phyloP scores from a whole-genome alignment of 163 green algal genomes.

The Dunaliella salina region DNA sequence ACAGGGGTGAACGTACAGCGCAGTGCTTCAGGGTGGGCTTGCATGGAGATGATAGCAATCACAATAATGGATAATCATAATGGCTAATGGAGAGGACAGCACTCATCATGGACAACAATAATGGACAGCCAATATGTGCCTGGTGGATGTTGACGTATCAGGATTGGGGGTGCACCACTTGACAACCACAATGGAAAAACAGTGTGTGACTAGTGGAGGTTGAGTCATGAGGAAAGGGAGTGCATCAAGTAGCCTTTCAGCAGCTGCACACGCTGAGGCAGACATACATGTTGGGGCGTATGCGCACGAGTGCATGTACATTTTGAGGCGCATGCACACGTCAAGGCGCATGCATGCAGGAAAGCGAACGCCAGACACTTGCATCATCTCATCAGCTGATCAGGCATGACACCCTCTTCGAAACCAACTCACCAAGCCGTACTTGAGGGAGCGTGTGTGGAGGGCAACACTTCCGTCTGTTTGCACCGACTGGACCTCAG shows the following conservation, averaged over 20 bases:
- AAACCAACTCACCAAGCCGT: slow-evolving; percentile 61
- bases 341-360: not conserved
- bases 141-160: too few relatives aligned
- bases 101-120: not conserved
- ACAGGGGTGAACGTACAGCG: not conserved
- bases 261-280: not conserved
- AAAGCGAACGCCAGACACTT: not conserved
- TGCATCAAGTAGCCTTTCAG: not conserved
- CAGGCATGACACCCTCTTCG: too few relatives aligned
- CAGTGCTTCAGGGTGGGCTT: not conserved
- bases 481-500: slow-evolving; percentile 82
- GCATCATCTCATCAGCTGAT: not conserved
- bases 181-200: too few relatives aligned
- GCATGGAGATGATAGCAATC: not conserved
- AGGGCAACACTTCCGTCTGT: slow-evolving; percentile 72
- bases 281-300: too few relatives aligned
- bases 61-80: too few relatives aligned
- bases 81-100: too few relatives aligned
- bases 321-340: too few relatives aligned
- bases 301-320: too few relatives aligned
- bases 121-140: too few relatives aligned
- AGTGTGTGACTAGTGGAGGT: too few relatives aligned
- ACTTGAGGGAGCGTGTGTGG: slow-evolving; percentile 83
- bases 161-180: not conserved
- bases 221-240: too few relatives aligned